Percentiles rank a stretch among this genome's conserved stretches.
Evolutionary conservation across 345 rosid species (phyloP).

Genomic region (Salix arbutifolia): DNA sequence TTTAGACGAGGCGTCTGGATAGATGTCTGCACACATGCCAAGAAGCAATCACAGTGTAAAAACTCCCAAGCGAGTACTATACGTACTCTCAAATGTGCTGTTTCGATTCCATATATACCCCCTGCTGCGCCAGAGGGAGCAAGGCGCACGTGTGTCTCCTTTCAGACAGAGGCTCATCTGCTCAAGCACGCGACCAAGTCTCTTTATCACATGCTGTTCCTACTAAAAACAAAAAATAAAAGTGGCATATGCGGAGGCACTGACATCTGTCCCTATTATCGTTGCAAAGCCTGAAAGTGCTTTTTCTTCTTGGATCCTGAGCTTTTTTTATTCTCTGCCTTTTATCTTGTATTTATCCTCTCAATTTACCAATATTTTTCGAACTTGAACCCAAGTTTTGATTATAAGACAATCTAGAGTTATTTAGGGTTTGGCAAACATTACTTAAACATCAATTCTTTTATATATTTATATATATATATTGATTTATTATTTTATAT

Average conservation of each 20-base stretch:
- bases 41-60: too few species aligned
- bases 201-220: slow-evolving; percentile 28
- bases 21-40: too few species aligned
- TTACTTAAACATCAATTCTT: too few species aligned
- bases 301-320: slow-evolving; percentile 13
- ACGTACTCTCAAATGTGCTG: background rate
- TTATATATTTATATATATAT: too few species aligned
- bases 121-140: slow-evolving; percentile 41
- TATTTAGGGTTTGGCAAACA: too few species aligned
- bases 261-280: slow-evolving; percentile 17
- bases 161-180: slow-evolving; percentile 6
- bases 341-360: background rate
- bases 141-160: slow-evolving; percentile 60
- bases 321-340: background rate
- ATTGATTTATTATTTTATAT: too few species aligned
- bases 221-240: background rate
- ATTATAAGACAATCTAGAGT: too few species aligned
- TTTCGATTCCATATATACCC: background rate
- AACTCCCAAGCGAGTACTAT: background rate
- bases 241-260: background rate
- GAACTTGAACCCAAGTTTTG: too few species aligned
- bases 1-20: too few species aligned
- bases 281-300: slow-evolving; percentile 14
- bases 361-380: background rate
- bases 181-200: slow-evolving; percentile 43